Evolutionary conservation across 202 grass and related monocot species (phyloP).

Genomic region (Carex arenaria): DNA sequence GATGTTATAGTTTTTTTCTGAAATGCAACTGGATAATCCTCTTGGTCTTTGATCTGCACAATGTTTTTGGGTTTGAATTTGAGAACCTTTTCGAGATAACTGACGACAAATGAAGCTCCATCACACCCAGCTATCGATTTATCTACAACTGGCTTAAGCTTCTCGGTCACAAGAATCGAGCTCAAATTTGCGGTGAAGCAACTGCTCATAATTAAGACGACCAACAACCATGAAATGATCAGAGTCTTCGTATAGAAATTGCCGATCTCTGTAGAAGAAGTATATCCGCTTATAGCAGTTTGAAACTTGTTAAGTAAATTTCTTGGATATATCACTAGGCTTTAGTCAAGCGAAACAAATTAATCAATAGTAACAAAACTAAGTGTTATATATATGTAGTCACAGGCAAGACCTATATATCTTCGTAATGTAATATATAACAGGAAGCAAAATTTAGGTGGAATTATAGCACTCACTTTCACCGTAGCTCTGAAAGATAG

Average conservation of each 20-base stretch:
- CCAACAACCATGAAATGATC: conserved; percentile 23
- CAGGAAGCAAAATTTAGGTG: no score
- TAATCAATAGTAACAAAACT: not conserved
- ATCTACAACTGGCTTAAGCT: conserved; percentile 7
- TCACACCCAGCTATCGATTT: conserved; percentile 18
- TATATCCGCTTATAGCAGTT: not conserved
- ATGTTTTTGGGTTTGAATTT: conserved; percentile 9
- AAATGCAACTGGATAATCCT: conserved; percentile 11
- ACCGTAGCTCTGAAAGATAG: conserved; percentile 20
- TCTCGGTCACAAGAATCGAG: conserved; percentile 25
- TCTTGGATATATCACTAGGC: not conserved
- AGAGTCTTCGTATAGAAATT: conserved; percentile 19
- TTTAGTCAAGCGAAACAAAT: not conserved
- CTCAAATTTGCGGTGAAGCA: conserved; percentile 24
- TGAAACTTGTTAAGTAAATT: not conserved
- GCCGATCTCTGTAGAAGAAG: not conserved
- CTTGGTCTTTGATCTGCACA: not conserved
- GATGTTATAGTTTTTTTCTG: conserved; percentile 10
- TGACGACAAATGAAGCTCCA: conserved; percentile 5
- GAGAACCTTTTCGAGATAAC: conserved; percentile 20
- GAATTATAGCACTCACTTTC: not conserved
- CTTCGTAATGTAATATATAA: no score
- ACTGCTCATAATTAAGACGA: conserved; percentile 18
- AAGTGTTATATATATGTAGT: no score
- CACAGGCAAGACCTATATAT: no score